Percentiles rank a stretch among this genome's conserved stretches.
Evolutionary conservation across 2,329 filamentous ascomycete genomes (phyloP).

Genomic region (Aureobasidium namibiae): DNA sequence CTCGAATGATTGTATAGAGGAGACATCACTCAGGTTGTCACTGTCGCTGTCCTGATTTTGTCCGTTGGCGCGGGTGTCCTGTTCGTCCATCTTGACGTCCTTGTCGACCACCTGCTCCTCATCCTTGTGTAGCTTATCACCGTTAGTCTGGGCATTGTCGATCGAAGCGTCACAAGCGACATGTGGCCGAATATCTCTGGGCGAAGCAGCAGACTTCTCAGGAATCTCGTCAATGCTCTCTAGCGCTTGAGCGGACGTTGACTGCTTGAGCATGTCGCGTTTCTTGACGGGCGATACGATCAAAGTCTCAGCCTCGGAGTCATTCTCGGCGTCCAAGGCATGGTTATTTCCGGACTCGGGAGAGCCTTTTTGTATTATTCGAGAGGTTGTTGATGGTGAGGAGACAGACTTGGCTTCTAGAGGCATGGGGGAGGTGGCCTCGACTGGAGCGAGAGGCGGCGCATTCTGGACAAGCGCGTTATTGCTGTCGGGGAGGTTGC

Average conservation of each 20-base stretch:
- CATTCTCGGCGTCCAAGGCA: conserved; percentile 27
- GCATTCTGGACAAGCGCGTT: conserved; percentile 12
- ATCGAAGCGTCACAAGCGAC: neutral
- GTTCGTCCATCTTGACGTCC: neutral
- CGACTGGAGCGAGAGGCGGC: neutral
- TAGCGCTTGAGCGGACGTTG: neutral
- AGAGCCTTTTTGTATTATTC: neutral
- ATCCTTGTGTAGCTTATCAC: conserved; percentile 21
- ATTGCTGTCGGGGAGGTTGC: conserved; percentile 9
- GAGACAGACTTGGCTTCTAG: neutral
- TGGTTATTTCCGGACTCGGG: neutral
- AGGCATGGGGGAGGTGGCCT: neutral
- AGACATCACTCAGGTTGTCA: conserved; percentile 23
- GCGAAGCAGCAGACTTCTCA: neutral
- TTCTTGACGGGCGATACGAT: conserved; percentile 37
- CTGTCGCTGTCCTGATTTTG: conserved; percentile 20
- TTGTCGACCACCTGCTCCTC: neutral
- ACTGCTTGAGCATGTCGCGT: conserved; percentile 29
- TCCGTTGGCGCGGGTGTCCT: neutral
- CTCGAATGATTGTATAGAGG: conserved; percentile 22
- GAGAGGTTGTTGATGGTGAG: neutral
- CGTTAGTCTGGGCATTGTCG: conserved; percentile 26
- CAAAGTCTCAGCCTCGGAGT: conserved; percentile 44
- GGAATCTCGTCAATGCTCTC: neutral
- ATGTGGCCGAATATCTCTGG: neutral